Base-by-base conservation (phyloP, 1,284 basidiomycete genomes). In the Apiotrichum mycotoxinovorans region DNA sequence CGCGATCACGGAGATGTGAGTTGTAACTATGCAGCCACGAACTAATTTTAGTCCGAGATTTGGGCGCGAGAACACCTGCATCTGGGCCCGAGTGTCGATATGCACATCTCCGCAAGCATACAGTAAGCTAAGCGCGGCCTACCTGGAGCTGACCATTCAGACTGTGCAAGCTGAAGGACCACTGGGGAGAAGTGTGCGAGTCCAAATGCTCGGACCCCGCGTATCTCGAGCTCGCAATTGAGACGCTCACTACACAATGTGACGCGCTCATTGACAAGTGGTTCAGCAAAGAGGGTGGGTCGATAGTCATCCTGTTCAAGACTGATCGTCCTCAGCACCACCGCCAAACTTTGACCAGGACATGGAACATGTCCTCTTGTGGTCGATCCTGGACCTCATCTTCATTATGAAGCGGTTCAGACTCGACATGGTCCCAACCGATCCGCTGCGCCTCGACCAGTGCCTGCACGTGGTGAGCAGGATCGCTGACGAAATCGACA, bases 131-230 rank as follows among this genome's bases (percentile, higher is more conserved):
- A 8, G 8, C n/a, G 12, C 15, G 4, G 17, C 12, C 11, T 20
- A 12, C 9, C 15, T 2, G 8, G 11, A 38, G 34, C 43, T 57
- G 12, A 61, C 40, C 2, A 4, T 11, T 25, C 56, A 65, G 68
- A 40, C 54, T 70, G 9, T 69, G 68, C 55, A 65, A 66, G 61
- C 60, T 70, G 12, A 69, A 70, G 52, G 70, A 72, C 46, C 65
- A 70, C 49, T 72, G 70, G 70, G 60, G 65, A 18, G 57, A 64
- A 11, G 58, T 69, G 18, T 66, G 65, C 54, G 65, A 66, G 37
- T 47, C 60, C 9, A 59, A 57, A 18, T 33, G 53, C 15, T 57
- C 64, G 3, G 65, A 68, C 38, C 45, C 60, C 4, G 57, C 60
- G 3, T 69, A 67, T 41, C 54, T 60, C 47, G 70, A 69, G 25